Conservation (phyloP, 2,329 filamentous ascomycete species). For the Anisogramma anomala region DNA sequence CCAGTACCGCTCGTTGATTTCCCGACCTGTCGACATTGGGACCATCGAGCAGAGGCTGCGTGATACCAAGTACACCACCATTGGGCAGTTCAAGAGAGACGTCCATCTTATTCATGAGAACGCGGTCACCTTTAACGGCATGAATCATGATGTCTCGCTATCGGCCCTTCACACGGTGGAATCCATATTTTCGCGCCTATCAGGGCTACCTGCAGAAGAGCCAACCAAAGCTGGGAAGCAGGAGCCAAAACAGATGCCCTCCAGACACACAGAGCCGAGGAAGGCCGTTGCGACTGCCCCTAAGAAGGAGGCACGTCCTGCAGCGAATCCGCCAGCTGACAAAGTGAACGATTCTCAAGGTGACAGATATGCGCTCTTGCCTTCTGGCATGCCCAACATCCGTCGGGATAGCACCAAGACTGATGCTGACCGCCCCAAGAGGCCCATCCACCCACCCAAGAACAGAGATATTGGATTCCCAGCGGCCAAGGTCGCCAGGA, state of each 20-base stretch:
- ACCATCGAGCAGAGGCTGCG: conserved; percentile 75
- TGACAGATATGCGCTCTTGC: conserved; percentile 63
- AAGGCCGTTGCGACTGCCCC: conserved; percentile 25
- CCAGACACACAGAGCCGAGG: conserved; percentile 34
- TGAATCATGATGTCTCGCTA: conserved; percentile 58
- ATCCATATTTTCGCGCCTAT: conserved; percentile 35
- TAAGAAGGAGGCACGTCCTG: conserved; percentile 21
- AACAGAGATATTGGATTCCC: conserved; percentile 85
- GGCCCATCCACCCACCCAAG: conserved; percentile 85
- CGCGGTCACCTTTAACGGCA: conserved; percentile 70
- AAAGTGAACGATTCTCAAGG: conserved; percentile 27
- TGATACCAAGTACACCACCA: conserved; percentile 51
- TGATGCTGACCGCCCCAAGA: conserved; percentile 73
- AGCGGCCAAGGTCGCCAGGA: conserved; percentile 70
- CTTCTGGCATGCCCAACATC: conserved; percentile 69
- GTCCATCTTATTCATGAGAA: conserved; percentile 72
- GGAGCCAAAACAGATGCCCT: conserved; percentile 36
- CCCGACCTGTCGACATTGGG: conserved; percentile 71
- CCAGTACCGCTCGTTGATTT: conserved; percentile 43
- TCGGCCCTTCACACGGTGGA: conserved; percentile 45
- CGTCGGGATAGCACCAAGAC: conserved; percentile 71
- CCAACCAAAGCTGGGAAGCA: conserved; percentile 51
- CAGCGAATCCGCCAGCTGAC: conserved; percentile 23
- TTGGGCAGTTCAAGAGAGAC: conserved; percentile 65
- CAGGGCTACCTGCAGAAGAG: conserved; percentile 38